phyloP scores from a whole-genome alignment of 192 early-diverging fungal genomes.

The Gaertneriomyces sp. region DNA sequence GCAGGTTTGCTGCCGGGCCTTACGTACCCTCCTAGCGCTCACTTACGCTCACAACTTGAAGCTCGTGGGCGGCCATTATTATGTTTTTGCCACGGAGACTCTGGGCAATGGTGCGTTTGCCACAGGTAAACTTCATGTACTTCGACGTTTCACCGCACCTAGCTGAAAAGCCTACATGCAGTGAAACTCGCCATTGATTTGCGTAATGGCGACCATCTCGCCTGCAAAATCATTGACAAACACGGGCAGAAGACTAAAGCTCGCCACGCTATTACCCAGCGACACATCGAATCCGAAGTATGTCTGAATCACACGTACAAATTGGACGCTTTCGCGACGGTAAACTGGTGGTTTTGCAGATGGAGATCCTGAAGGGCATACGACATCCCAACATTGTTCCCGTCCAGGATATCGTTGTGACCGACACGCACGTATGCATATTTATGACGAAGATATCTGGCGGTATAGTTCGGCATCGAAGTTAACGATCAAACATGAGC shows the following conservation, averaged over 20 bases:
- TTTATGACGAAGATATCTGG: slow-evolving; percentile 25
- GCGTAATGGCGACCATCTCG: slow-evolving; percentile 18
- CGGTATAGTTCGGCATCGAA: neutral
- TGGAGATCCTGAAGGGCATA: slow-evolving; percentile 21
- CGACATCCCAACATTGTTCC: slow-evolving; percentile 28
- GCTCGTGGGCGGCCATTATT: slow-evolving; percentile 19
- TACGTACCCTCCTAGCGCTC: neutral
- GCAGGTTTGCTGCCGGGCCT: neutral
- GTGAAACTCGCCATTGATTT: slow-evolving; percentile 21
- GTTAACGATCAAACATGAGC: too few species aligned
- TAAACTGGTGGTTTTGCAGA: slow-evolving; percentile 15
- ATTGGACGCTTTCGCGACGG: neutral
- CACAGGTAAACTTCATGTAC: slow-evolving; percentile 5
- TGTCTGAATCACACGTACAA: neutral
- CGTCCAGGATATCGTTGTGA: slow-evolving; percentile 14
- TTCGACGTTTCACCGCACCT: neutral
- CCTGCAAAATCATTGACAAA: slow-evolving; percentile 21
- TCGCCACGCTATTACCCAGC: neutral
- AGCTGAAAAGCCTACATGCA: neutral
- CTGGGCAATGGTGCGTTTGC: slow-evolving; percentile 27
- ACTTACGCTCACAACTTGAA: neutral
- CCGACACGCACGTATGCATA: slow-evolving; percentile 11
- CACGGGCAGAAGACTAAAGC: neutral
- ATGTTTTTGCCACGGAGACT: slow-evolving; percentile 9
- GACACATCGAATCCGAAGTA: slow-evolving; percentile 10